A percentile compares a stretch with the other conserved stretches of the same genome.
Conservation (phyloP, 306 rosid species). For the Chamaecrista fasciculata region DNA sequence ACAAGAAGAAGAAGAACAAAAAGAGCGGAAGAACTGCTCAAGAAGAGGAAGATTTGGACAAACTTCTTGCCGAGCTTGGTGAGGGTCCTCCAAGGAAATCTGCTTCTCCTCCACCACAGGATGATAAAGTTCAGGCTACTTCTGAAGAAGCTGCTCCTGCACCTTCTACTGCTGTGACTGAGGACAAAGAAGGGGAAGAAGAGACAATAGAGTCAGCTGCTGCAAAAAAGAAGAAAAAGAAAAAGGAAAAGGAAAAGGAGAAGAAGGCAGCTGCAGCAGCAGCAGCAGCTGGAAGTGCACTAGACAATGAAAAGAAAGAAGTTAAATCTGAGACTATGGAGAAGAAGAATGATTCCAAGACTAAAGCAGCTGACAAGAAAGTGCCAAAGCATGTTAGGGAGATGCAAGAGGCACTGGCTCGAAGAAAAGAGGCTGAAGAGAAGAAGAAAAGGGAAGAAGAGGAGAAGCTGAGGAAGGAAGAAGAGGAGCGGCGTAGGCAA, state of each 20-base stretch:
- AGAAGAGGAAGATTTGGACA: slow-evolving; percentile 97
- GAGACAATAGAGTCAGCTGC: slow-evolving; percentile 87
- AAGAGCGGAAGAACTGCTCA: slow-evolving; percentile 90
- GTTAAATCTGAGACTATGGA: slow-evolving; percentile 43
- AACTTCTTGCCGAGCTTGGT: slow-evolving; percentile 92
- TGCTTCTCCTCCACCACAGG: slow-evolving; percentile 42
- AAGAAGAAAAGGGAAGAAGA: slow-evolving; percentile 77
- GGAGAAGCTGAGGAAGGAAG: slow-evolving; percentile 83
- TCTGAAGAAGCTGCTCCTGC: slow-evolving; percentile 44
- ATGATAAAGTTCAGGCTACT: slow-evolving; percentile 54
- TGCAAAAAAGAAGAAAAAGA: slow-evolving; percentile 96
- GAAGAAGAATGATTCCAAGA: slow-evolving; percentile 69
- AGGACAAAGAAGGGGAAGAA: slow-evolving; percentile 77
- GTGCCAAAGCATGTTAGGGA: slow-evolving; percentile 98
- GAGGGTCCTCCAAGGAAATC: slow-evolving; percentile 50
- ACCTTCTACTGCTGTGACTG: slow-evolving; percentile 33
- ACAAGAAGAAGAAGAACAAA: slow-evolving; percentile 91
- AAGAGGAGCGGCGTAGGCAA: slow-evolving; percentile 70
- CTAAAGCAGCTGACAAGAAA: slow-evolving; percentile 81
- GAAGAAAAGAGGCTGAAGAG: slow-evolving; percentile 86
- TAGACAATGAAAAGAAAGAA: slow-evolving; percentile 38
- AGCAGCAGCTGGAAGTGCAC: slow-evolving; percentile 40
- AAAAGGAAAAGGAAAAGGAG: slow-evolving; percentile 79
- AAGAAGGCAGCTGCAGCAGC: slow-evolving; percentile 70
- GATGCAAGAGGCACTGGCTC: slow-evolving; percentile 92